Percentiles rank a stretch among this genome's conserved stretches.
phyloP scores from a whole-genome alignment of 306 rosid species.

The Lathyrus aphaca region DNA sequence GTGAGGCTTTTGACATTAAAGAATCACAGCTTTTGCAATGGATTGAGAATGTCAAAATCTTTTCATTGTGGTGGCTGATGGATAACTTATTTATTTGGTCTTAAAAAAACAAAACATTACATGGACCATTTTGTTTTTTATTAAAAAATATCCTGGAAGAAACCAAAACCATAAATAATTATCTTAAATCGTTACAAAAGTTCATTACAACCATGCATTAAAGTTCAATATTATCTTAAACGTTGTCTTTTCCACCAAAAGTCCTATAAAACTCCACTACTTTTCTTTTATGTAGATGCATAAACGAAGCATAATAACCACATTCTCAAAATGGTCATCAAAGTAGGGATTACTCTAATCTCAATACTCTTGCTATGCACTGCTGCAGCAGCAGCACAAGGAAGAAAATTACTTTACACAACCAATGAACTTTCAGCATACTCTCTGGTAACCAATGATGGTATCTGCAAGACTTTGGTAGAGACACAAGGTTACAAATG shows the following conservation, averaged over 20 bases:
- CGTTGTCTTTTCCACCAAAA: background rate
- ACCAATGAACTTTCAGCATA: conserved; percentile 16
- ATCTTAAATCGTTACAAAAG: background rate
- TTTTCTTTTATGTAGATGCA: background rate
- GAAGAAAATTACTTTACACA: conserved; percentile 33
- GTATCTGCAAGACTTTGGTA: conserved; percentile 63
- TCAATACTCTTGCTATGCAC: conserved; percentile 28
- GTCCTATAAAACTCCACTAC: background rate
- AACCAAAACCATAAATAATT: background rate
- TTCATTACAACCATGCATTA: background rate
- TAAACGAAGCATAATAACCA: background rate
- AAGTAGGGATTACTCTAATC: conserved; percentile 10
- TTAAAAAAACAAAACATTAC: too few species aligned
- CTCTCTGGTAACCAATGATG: conserved; percentile 33
- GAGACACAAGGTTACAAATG: conserved; percentile 64
- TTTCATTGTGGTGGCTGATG: too few species aligned
- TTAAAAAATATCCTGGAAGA: too few species aligned
- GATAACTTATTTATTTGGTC: too few species aligned
- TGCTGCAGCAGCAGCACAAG: conserved; percentile 26
- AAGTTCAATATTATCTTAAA: background rate
- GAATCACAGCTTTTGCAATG: too few species aligned
- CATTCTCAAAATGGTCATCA: conserved; percentile 30
- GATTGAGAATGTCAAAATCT: too few species aligned
- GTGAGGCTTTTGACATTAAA: too few species aligned
- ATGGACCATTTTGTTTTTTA: too few species aligned